A percentile compares a stretch with the other conserved stretches of the same genome.
Conservation (phyloP, 1,284 basidiomycete genomes). For the Cryptococcus amylolentus region DNA sequence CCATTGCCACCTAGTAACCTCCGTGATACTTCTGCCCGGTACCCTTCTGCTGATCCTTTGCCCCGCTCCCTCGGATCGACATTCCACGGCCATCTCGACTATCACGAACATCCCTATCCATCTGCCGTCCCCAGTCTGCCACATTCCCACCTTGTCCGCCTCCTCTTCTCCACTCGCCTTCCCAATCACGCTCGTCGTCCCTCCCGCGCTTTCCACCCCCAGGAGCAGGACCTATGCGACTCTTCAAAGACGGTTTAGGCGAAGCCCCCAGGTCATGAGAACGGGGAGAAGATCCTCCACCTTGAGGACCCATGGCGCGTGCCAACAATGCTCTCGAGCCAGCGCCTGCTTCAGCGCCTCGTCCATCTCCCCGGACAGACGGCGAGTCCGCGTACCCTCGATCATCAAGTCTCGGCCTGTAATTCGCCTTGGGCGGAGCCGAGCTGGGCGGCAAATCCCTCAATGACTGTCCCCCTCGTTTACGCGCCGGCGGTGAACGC, state of each 20-base stretch:
- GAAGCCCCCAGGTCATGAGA: background rate
- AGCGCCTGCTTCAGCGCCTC: background rate
- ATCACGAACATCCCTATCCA: constrained; percentile 12
- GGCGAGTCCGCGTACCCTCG: background rate
- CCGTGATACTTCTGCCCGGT: constrained; percentile 23
- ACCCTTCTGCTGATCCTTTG: background rate
- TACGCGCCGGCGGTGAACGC: background rate
- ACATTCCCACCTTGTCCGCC: constrained; percentile 29
- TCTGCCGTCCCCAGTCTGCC: constrained; percentile 21
- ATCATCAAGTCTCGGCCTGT: background rate
- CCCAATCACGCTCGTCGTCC: constrained; percentile 21
- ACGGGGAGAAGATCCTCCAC: background rate
- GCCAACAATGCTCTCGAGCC: background rate
- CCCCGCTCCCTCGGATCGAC: background rate
- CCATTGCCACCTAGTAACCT: constrained; percentile 3
- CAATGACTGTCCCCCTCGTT: background rate
- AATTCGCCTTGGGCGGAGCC: background rate
- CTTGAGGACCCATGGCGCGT: background rate
- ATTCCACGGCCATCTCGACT: background rate
- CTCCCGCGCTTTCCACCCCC: background rate
- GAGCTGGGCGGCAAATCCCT: background rate
- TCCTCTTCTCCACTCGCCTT: constrained; percentile 22
- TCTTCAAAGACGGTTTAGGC: background rate
- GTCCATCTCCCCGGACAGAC: background rate
- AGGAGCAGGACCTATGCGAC: background rate